A percentile compares a stretch with the other conserved stretches of the same genome.
Conservation (phyloP, 1,284 basidiomycete species). For the Takashimella koratensis region DNA sequence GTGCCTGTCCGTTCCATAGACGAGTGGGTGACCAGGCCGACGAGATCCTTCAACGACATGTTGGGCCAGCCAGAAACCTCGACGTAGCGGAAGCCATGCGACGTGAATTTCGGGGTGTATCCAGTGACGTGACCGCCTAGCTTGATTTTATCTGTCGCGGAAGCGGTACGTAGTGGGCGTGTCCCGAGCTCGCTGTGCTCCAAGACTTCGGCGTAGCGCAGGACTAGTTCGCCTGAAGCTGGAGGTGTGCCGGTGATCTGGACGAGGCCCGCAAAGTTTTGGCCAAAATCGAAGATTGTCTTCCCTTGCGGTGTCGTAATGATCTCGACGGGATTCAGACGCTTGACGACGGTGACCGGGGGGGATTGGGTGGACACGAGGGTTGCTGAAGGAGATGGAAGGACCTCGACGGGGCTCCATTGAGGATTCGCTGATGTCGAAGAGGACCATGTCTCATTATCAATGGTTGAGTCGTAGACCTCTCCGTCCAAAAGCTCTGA, state of each 20-base stretch:
- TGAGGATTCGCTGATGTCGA: neutral
- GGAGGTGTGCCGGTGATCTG: constrained; percentile 7
- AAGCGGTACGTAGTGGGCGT: constrained; percentile 16
- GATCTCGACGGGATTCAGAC: constrained; percentile 6
- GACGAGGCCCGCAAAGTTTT: constrained; percentile 19
- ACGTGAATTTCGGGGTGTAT: constrained; percentile 19
- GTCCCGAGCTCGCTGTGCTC: constrained; percentile 22
- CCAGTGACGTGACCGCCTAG: constrained; percentile 6
- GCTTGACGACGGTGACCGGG: constrained; percentile 10
- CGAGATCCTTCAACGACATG: constrained; percentile 9
- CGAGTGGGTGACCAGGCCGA: constrained; percentile 14
- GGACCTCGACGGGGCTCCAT: constrained; percentile 3
- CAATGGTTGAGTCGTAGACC: constrained; percentile 10
- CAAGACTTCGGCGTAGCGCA: constrained; percentile 23
- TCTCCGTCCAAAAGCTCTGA: constrained; percentile 22
- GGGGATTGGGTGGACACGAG: constrained; percentile 13
- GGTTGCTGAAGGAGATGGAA: constrained; percentile 1
- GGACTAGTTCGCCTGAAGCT: neutral
- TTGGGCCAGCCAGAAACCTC: constrained; percentile 14
- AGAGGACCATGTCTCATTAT: neutral
- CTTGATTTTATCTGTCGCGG: constrained; percentile 11
- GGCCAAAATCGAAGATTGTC: constrained; percentile 24
- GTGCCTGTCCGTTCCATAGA: constrained; percentile 16
- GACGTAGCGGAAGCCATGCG: constrained; percentile 23
- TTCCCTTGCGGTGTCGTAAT: constrained; percentile 17